Conservation (phyloP, 129 eudicot genomes). For the Sambucus nigra region DNA sequence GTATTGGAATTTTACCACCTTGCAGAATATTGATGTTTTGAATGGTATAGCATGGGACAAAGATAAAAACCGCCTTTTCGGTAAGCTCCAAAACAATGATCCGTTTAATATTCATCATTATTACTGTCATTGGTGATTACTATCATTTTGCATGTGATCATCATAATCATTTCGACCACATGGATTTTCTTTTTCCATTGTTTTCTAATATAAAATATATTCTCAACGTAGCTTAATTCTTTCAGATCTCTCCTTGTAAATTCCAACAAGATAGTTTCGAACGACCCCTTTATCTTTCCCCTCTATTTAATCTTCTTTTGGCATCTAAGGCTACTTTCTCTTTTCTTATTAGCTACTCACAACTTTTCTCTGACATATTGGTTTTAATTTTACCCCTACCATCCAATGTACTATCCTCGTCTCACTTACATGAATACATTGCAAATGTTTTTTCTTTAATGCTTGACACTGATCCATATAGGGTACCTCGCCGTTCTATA, state of each 20-base stretch:
- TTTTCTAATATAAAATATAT: too few relatives aligned
- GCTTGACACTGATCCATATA: too few relatives aligned
- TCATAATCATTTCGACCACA: too few relatives aligned
- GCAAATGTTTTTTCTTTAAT: too few relatives aligned
- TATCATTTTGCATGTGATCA: background rate
- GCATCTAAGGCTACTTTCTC: too few relatives aligned
- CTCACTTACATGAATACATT: too few relatives aligned
- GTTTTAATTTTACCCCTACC: too few relatives aligned
- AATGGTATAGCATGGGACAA: conserved; percentile 98
- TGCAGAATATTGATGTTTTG: conserved; percentile 68
- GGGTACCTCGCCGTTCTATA: too few relatives aligned
- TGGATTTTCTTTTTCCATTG: background rate
- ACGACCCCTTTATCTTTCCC: background rate
- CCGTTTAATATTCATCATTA: background rate
- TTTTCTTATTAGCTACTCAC: too few relatives aligned
- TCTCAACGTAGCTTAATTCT: background rate
- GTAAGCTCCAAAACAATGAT: conserved; percentile 28
- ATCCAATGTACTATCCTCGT: too few relatives aligned
- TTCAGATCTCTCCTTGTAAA: too few relatives aligned
- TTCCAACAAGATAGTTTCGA: background rate
- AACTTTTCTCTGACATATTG: too few relatives aligned
- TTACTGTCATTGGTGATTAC: background rate
- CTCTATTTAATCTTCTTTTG: background rate
- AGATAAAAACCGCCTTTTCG: conserved; percentile 52
- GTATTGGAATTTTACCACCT: conserved; percentile 4